Base-by-base conservation (phyloP, 352 stramenopile species). In the Phytophthora macrochlamydospora region DNA sequence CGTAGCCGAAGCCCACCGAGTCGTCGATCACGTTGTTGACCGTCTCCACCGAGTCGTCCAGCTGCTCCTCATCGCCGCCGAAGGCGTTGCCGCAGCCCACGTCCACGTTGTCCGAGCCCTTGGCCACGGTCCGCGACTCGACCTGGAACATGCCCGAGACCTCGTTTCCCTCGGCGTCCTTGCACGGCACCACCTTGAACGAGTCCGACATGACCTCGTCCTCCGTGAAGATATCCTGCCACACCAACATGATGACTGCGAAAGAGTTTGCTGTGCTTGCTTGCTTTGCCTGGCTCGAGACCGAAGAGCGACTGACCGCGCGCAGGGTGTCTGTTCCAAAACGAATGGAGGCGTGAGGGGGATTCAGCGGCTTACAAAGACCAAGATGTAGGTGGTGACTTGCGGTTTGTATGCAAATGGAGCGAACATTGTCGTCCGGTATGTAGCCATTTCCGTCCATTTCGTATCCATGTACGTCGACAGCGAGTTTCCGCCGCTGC, bases 161-260 rank as follows among this genome's bases (percentile, higher is more conserved):
- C 44, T 68, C 45, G 66, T 86, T 87, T 59, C 79, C 79, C 64
- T 77, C 73, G 37, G 71, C 59, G 64, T 89, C 79, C 68, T 80
- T 81, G 63, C 79, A 83, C 43, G 71, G 67, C 2, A 43, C 18
- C 5, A 82, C 69, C 59, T 86, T 86, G 75, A 78, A 67, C 29
- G 77, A 85, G 77, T 89, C 79, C 46, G 79, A 89, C 69, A 89
- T 83, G 11, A 86, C 79, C 70, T 89, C 79, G 53, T 89, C 79
- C 32, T 89, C 78, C 53, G 79, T 89, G 71, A 89, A 89, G 52
- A 89, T 63, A 67, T 89, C 79, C 73, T 85, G 75, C 79, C 79
- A 89, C 60, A 89, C 79, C 67, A 89, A 78, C 79, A 89, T 89
- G 18, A 24, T 24, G 18, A 24, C 18, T 24, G 18, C 18, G 18